Conservation (phyloP, 257 asterid genomes). For the Paulownia fortunei region DNA sequence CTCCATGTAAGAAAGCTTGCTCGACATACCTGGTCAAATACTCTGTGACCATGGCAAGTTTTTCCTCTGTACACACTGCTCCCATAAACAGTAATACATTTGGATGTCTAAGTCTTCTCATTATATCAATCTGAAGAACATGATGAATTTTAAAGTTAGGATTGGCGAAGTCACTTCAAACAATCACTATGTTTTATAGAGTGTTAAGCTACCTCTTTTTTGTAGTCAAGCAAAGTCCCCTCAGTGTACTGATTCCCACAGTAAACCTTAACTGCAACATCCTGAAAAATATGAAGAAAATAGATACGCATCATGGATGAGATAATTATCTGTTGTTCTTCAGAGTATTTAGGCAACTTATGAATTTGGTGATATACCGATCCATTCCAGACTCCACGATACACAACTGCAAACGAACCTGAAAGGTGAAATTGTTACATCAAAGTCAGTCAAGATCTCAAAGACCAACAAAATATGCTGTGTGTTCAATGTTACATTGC, state of each 20-base stretch:
- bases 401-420: constrained; percentile 73
- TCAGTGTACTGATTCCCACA: constrained; percentile 54
- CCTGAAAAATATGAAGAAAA: constrained; percentile 46
- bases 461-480: background rate
- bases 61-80: constrained; percentile 64
- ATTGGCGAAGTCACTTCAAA: constrained; percentile 10
- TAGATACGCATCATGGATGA: constrained; percentile 15
- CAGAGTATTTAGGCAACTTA: constrained; percentile 14
- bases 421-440: constrained; percentile 27
- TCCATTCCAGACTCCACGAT: constrained; percentile 81
- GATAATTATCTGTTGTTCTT: background rate
- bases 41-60: constrained; percentile 75
- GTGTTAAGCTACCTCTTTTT: constrained; percentile 58
- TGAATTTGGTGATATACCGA: constrained; percentile 49
- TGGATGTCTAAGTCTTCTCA: constrained; percentile 82
- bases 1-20: background rate
- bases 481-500: background rate
- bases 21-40: constrained; percentile 57
- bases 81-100: constrained; percentile 84
- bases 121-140: constrained; percentile 59
- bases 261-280: constrained; percentile 82
- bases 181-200: background rate
- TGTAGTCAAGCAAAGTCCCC: constrained; percentile 54
- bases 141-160: constrained; percentile 6
- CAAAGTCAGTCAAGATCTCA: constrained; percentile 24